Conservation (phyloP, 2,329 filamentous ascomycete species). For the Fusarium udum region DNA sequence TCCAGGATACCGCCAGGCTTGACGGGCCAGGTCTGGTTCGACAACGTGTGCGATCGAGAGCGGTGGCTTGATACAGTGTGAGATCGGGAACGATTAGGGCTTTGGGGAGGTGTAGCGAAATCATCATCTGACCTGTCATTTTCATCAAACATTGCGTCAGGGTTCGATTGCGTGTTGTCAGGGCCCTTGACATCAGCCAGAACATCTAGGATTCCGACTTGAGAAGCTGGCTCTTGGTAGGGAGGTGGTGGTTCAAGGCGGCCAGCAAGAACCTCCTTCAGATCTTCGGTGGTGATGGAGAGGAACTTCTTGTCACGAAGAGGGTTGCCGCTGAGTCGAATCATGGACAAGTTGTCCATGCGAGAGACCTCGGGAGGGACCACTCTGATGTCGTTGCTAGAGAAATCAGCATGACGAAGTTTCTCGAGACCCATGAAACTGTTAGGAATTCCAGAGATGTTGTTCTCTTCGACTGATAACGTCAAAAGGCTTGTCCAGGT, state of each 20-base stretch:
- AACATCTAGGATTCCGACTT: constrained; percentile 33
- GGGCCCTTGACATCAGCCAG: constrained; percentile 35
- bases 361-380: constrained; percentile 79
- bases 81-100: constrained; percentile 59
- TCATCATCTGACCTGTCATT: constrained; percentile 61
- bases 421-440: constrained; percentile 75
- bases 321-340: constrained; percentile 89
- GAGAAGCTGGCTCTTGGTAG: constrained; percentile 47
- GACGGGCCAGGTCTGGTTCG: constrained; percentile 63
- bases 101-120: constrained; percentile 66
- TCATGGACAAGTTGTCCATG: constrained; percentile 80
- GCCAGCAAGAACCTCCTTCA: constrained; percentile 77
- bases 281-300: constrained; percentile 79
- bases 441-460: constrained; percentile 76
- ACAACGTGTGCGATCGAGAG: constrained; percentile 56
- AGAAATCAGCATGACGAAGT: constrained; percentile 82
- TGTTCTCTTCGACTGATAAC: constrained; percentile 83
- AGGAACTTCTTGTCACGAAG: constrained; percentile 88
- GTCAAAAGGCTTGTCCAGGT: constrained; percentile 78
- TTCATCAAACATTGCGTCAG: constrained; percentile 44
- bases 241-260: constrained; percentile 69
- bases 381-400: constrained; percentile 81
- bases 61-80: constrained; percentile 57
- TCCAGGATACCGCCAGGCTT: constrained; percentile 73
- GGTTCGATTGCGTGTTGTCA: not conserved